Conservation (phyloP, 1,284 basidiomycete genomes). For the Ganoderma leucocontextum region DNA sequence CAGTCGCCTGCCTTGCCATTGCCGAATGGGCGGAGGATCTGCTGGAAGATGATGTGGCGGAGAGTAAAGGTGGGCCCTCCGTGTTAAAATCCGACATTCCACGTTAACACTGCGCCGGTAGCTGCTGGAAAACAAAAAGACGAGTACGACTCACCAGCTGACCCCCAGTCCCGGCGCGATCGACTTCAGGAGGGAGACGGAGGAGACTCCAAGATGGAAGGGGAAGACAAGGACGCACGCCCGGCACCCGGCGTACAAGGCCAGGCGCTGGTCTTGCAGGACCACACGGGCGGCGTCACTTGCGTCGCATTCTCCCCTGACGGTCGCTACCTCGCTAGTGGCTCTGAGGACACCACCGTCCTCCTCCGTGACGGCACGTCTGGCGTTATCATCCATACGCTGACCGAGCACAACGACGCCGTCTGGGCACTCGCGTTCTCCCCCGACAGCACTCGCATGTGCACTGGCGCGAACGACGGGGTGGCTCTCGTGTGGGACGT, state of each 20-base stretch:
- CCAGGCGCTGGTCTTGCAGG: slow-evolving; percentile 10
- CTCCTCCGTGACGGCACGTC: slow-evolving; percentile 28
- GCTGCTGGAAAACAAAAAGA: slow-evolving; percentile 4
- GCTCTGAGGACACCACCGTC: slow-evolving; percentile 32
- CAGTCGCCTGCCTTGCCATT: slow-evolving; percentile 30
- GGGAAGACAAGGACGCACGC: not conserved
- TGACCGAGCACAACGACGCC: slow-evolving; percentile 27
- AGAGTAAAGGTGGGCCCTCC: slow-evolving; percentile 5
- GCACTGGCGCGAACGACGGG: slow-evolving; percentile 31
- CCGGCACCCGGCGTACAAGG: not conserved
- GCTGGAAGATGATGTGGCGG: not conserved
- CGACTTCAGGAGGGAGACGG: not conserved
- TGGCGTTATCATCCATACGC: slow-evolving; percentile 10
- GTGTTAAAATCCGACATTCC: not conserved
- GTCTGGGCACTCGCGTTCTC: slow-evolving; percentile 36
- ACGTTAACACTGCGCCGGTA: not conserved
- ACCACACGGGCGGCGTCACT: slow-evolving; percentile 27
- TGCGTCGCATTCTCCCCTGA: slow-evolving; percentile 34
- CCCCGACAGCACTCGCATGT: slow-evolving; percentile 31
- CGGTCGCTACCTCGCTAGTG: slow-evolving; percentile 32
- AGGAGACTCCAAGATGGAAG: not conserved
- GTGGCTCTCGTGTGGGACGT: slow-evolving; percentile 35
- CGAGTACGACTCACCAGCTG: not conserved
- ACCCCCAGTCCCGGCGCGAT: not conserved
- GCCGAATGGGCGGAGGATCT: slow-evolving; percentile 27